These are phyloP conservation scores for Scheffersomyces ergatensis DNA, from an alignment of 805 yeast species.

Conservation along the genomic window DNA sequence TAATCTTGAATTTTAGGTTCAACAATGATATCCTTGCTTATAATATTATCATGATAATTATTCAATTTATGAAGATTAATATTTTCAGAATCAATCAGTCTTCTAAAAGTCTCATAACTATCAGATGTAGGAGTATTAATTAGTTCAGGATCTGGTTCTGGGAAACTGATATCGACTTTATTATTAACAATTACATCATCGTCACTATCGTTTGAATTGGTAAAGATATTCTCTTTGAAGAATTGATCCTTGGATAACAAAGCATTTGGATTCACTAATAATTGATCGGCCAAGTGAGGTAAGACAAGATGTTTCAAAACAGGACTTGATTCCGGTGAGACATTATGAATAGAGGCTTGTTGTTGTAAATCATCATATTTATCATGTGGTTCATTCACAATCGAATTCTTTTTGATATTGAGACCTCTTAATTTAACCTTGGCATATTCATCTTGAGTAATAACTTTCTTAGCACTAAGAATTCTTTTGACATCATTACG, in stretches of 20 bases:
- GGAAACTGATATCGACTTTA: too few relatives aligned
- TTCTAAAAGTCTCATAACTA: conserved; percentile 29
- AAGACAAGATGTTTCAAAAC: conserved; percentile 12
- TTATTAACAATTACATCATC: too few relatives aligned
- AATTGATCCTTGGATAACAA: conserved; percentile 26
- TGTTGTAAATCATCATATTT: conserved; percentile 27
- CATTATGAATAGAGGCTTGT: conserved; percentile 30
- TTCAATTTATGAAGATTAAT: neutral
- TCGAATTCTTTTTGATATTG: conserved; percentile 20
- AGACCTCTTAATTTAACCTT: conserved; percentile 26
- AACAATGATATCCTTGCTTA: neutral
- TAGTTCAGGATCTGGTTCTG: conserved; percentile 33
- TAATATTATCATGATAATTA: neutral
- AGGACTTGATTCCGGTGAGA: conserved; percentile 21
- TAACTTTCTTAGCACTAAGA: conserved; percentile 33
- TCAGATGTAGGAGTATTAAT: conserved; percentile 16
- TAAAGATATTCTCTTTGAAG: conserved; percentile 15
- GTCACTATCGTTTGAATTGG: conserved; percentile 1
- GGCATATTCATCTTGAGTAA: conserved; percentile 40
- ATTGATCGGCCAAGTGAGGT: conserved; percentile 40
- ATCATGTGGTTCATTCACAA: conserved; percentile 22
- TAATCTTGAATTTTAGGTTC: neutral
- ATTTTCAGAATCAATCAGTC: conserved; percentile 1
- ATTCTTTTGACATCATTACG: conserved; percentile 42
- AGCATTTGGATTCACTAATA: conserved; percentile 27